Base-by-base conservation (phyloP, 768 basidiomycete species). In the Pholiota molesta region DNA sequence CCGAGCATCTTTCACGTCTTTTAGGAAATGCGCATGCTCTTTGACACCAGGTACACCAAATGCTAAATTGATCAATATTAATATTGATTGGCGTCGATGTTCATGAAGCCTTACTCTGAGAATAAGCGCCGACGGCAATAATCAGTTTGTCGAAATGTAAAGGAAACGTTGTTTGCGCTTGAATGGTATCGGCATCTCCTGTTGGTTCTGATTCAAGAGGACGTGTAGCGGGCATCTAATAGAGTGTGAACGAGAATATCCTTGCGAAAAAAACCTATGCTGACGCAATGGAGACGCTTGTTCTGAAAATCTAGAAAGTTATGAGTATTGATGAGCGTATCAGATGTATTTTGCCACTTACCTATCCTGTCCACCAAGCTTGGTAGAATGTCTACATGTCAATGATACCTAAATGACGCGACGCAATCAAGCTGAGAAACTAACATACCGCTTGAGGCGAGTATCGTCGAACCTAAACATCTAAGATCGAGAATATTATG, bases 111-210 rank as follows among this genome's bases (percentile, higher is more conserved):
- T 55, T 68, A 92, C 92, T 95, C 71, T 94, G 92, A 2, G 84
- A 86, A 74, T 95, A 95, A 51, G 91, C 90, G 2, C 94, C 94
- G 1, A 93, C 92, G 7, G 91, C 87, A 52, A 96, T 86, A 58
- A 95, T 85, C 13, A 95, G 81, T 71, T 91, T 92, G 74, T 95
- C 93, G 69, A 91, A 95, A 19, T 75, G 73, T 47, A 94, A 53
- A 9, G 81, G 78, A 71, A 91, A 94, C 8, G 80, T 53, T 52
- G 23, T n/a, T 21, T 58, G 23, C 17, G 56, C 42, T 5, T 57
- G 53, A 7, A 59, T 13, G 14, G 63, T 10, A 37, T 72, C 68
- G 11, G 60, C 62, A 33, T 66, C 65, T 37, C 45, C 60, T 9
- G 69, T 70, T 1, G 73, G 66, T 33, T 77, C 76, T 39, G 73